Conservation (phyloP, 2,329 filamentous ascomycete genomes). For the Ophidiomyces ophidiicola region DNA sequence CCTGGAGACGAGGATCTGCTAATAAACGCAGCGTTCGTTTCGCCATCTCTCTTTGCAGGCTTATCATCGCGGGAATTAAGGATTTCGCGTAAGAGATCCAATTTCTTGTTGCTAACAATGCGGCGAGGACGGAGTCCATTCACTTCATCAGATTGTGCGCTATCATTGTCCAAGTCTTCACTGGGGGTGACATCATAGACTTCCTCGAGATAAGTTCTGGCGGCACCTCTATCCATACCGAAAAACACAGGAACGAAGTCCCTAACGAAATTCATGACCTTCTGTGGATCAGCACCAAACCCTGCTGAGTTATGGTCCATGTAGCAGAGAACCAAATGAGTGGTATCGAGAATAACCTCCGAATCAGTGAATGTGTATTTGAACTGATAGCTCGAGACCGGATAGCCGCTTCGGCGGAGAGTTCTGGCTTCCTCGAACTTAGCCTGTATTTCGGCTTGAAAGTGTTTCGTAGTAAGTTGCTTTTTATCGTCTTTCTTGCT, state of each 20-base stretch:
- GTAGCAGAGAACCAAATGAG: conserved; percentile 37
- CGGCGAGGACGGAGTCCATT: conserved; percentile 57
- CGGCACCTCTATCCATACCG: conserved; percentile 57
- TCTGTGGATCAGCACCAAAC: conserved; percentile 53
- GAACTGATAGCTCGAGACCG: conserved; percentile 58
- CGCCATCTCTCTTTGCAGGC: conserved; percentile 58
- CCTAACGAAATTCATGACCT: conserved; percentile 63
- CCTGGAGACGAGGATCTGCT: conserved; percentile 88
- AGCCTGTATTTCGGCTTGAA: conserved; percentile 81
- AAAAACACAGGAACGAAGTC: conserved; percentile 67
- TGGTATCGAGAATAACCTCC: conserved; percentile 48
- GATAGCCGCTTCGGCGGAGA: conserved; percentile 49
- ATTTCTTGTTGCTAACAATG: conserved; percentile 53
- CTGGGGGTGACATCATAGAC: conserved; percentile 62
- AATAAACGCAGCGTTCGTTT: conserved; percentile 61
- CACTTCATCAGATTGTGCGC: conserved; percentile 54
- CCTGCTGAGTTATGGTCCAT: conserved; percentile 39
- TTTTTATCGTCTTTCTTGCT: conserved; percentile 85
- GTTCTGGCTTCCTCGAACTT: conserved; percentile 85
- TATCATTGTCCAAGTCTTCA: conserved; percentile 64
- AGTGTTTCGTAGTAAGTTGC: conserved; percentile 75
- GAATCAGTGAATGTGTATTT: conserved; percentile 61
- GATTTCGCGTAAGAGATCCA: conserved; percentile 67
- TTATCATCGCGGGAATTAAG: conserved; percentile 67
- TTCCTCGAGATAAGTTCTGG: conserved; percentile 54